Percentiles rank a stretch among this genome's conserved stretches.
Evolutionary conservation across 2,329 filamentous ascomycete species (phyloP).

Genomic region (Clarireedia paspali): DNA sequence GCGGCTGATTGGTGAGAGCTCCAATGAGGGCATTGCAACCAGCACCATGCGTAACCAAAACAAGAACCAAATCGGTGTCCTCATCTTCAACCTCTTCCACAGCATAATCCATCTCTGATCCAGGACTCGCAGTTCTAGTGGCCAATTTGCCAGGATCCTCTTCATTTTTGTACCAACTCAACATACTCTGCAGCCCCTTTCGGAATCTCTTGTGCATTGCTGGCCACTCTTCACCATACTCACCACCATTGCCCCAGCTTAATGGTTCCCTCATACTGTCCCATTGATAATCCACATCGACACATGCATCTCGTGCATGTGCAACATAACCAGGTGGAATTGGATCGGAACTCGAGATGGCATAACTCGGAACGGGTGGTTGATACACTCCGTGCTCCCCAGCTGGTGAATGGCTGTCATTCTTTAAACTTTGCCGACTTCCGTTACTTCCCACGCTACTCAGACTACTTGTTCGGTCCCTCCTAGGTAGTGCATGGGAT

Average conservation of each 20-base stretch:
- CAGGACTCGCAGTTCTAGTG: constrained; percentile 35
- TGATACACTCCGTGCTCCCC: constrained; percentile 48
- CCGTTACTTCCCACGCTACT: constrained; percentile 26
- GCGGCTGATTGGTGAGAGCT: constrained; percentile 83
- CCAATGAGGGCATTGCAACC: constrained; percentile 94
- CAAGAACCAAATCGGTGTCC: constrained; percentile 66
- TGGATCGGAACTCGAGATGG: constrained; percentile 68
- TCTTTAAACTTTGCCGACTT: constrained; percentile 16
- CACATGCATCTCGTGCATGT: constrained; percentile 81
- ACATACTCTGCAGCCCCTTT: constrained; percentile 66
- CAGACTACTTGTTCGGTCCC: constrained; percentile 29
- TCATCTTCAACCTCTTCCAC: constrained; percentile 46
- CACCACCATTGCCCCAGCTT: constrained; percentile 80
- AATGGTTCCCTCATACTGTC: constrained; percentile 77
- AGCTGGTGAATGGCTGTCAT: constrained; percentile 6
- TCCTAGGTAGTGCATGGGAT: constrained; percentile 21
- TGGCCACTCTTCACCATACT: constrained; percentile 90
- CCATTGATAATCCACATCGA: constrained; percentile 90
- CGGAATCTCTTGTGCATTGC: constrained; percentile 89
- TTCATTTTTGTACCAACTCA: constrained; percentile 71
- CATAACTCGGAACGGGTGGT: constrained; percentile 73
- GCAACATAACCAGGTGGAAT: constrained; percentile 85
- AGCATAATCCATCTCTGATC: constrained; percentile 23
- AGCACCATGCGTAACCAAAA: constrained; percentile 89
- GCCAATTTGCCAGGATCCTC: constrained; percentile 45